Evolutionary conservation across 257 asterid genomes (phyloP).

Genomic region (Solanum pennellii): DNA sequence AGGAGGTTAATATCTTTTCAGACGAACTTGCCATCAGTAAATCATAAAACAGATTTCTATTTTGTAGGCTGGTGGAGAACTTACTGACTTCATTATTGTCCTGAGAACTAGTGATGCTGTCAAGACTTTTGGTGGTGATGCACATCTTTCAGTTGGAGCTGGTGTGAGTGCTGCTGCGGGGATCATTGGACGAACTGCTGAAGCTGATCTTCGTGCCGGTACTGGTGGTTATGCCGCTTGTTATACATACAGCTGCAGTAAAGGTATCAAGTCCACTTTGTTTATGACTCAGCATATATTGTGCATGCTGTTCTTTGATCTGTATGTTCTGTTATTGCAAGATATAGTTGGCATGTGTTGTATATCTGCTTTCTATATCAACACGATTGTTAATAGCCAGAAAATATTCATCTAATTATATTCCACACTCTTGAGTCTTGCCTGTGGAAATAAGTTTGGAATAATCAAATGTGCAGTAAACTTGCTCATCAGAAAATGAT

Average conservation of each 20-base stretch:
- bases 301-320: not conserved
- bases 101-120: conserved; percentile 76
- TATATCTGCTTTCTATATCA: not conserved
- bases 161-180: conserved; percentile 89
- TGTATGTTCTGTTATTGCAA: not conserved
- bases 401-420: not conserved
- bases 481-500: not conserved
- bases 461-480: not conserved
- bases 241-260: conserved; percentile 93
- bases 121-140: conserved; percentile 59
- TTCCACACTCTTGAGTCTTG: not conserved
- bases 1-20: not conserved
- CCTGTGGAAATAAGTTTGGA: not conserved
- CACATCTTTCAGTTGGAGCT: conserved; percentile 86
- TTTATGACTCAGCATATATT: not conserved
- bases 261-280: conserved; percentile 36
- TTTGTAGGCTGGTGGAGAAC: conserved; percentile 94
- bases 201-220: conserved; percentile 87
- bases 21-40: not conserved
- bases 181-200: conserved; percentile 84
- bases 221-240: conserved; percentile 62
- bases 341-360: not conserved
- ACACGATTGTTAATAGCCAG: not conserved
- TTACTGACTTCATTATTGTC: conserved; percentile 77
- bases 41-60: not conserved